phyloP scores from a whole-genome alignment of 1,284 basidiomycete species.

The Sparassis latifolia region DNA sequence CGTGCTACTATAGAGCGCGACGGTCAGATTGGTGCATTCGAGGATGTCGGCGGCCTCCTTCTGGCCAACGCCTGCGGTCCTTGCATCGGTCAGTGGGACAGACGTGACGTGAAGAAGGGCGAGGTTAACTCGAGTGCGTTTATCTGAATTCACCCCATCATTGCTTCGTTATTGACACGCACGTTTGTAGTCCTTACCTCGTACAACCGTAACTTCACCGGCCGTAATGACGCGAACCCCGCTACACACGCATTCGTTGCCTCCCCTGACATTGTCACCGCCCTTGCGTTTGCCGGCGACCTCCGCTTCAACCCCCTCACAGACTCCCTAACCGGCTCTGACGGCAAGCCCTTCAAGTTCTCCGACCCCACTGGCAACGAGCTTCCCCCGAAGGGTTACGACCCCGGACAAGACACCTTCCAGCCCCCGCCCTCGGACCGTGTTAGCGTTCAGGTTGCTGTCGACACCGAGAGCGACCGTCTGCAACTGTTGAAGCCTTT shows the following conservation, averaged over 20 bases:
- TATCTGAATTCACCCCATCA: background rate
- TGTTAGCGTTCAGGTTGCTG: slow-evolving; percentile 78
- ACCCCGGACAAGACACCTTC: slow-evolving; percentile 96
- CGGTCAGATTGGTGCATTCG: slow-evolving; percentile 86
- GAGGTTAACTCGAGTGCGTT: slow-evolving; percentile 83
- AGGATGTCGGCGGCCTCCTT: slow-evolving; percentile 86
- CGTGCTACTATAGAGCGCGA: slow-evolving; percentile 97
- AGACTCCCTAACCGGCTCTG: slow-evolving; percentile 82
- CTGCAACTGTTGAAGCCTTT: slow-evolving; percentile 94
- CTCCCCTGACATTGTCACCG: slow-evolving; percentile 96
- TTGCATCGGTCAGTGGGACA: slow-evolving; percentile 99
- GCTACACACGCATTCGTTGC: slow-evolving; percentile 99
- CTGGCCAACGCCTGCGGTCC: slow-evolving; percentile 98
- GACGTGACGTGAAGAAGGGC: slow-evolving; percentile 94
- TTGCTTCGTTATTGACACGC: slow-evolving; percentile 2
- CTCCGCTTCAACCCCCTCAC: slow-evolving; percentile 97
- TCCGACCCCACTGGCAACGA: slow-evolving; percentile 84
- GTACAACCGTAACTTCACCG: slow-evolving; percentile 99
- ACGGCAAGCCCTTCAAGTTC: slow-evolving; percentile 99
- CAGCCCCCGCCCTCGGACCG: slow-evolving; percentile 90
- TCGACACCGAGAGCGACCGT: slow-evolving; percentile 87
- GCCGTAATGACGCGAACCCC: slow-evolving; percentile 98
- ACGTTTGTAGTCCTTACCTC: slow-evolving; percentile 80
- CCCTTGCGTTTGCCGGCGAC: slow-evolving; percentile 91
- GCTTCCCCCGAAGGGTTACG: slow-evolving; percentile 92